phyloP scores from a whole-genome alignment of 441 rosid species.

The Eutrema salsugineum region DNA sequence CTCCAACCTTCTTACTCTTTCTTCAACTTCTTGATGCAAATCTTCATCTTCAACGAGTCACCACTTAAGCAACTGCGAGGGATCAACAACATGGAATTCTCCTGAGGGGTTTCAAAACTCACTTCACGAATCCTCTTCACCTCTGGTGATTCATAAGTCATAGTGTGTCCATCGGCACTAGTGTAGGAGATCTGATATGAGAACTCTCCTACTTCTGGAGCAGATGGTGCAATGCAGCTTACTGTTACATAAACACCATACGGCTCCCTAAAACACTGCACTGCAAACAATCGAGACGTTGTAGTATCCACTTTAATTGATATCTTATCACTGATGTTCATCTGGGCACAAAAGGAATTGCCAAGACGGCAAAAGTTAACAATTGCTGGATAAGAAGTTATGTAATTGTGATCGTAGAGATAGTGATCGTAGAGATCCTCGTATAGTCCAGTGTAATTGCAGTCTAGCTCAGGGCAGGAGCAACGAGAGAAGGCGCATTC shows the following conservation, averaged over 20 bases:
- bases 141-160: not conserved
- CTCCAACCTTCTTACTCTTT: not conserved
- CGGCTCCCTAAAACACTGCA: not conserved
- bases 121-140: slow-evolving; percentile 2
- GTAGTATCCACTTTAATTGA: not conserved
- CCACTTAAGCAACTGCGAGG: not conserved
- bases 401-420: too few relatives aligned
- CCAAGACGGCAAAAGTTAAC: too few relatives aligned
- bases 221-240: not conserved
- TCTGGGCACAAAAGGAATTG: not conserved
- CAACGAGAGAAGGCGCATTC: not conserved
- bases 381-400: too few relatives aligned
- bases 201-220: not conserved
- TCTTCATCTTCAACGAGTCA: not conserved
- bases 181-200: not conserved
- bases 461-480: not conserved
- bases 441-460: not conserved
- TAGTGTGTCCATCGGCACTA: not conserved
- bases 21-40: not conserved
- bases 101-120: not conserved
- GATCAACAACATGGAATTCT: slow-evolving; percentile 15
- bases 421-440: not conserved
- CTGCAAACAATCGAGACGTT: not conserved
- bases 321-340: not conserved
- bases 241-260: not conserved